phyloP scores from a whole-genome alignment of 306 rosid species.

The Alnus rubra region DNA sequence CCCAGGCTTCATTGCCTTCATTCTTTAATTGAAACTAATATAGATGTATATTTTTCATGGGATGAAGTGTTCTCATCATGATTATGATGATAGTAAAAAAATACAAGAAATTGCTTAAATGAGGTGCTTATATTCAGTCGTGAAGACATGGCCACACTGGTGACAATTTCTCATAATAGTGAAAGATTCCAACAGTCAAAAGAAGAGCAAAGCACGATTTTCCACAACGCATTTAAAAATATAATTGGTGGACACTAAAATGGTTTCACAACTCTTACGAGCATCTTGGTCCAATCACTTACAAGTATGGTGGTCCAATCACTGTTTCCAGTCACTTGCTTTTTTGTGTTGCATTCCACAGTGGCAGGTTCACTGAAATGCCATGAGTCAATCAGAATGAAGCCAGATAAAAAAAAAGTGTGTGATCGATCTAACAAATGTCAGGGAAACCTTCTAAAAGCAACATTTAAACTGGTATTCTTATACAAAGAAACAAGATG shows the following conservation, averaged over 20 bases:
- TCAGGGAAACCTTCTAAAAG: too few relatives aligned
- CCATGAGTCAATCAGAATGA: constrained; percentile 25
- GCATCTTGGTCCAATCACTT: constrained; percentile 68
- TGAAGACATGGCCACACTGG: neutral
- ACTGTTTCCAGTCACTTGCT: constrained; percentile 36
- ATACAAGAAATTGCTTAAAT: too few relatives aligned
- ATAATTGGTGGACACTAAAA: neutral
- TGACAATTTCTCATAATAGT: neutral
- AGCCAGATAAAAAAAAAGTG: neutral
- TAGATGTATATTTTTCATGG: too few relatives aligned
- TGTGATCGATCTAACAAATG: neutral
- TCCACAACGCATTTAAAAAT: neutral
- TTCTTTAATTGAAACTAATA: too few relatives aligned
- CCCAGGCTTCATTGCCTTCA: too few relatives aligned
- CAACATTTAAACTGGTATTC: too few relatives aligned
- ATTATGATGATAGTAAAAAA: too few relatives aligned
- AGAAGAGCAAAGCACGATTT: neutral
- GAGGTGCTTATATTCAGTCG: neutral
- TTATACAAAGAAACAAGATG: too few relatives aligned
- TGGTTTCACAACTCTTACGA: constrained; percentile 47
- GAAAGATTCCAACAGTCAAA: neutral
- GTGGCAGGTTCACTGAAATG: constrained; percentile 69
- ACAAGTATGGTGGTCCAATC: constrained; percentile 73
- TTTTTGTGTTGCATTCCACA: constrained; percentile 48
- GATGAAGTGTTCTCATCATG: too few relatives aligned